Base-by-base conservation (phyloP, 352 stramenopile genomes). In the Halophytophthora batemanensis region DNA sequence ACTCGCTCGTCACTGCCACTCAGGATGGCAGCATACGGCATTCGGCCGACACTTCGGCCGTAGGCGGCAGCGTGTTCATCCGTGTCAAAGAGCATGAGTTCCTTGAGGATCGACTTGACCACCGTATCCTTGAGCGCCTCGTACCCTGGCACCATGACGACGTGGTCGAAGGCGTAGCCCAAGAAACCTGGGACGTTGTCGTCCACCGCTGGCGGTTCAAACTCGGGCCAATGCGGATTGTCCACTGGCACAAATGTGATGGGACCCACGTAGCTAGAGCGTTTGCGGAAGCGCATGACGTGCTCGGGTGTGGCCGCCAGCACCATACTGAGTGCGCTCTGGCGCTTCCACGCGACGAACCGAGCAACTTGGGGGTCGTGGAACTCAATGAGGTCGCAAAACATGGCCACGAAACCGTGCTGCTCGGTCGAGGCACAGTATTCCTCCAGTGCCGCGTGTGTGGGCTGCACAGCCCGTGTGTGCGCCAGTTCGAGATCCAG, bases 381-480 rank as follows among this genome's bases (percentile, higher is more conserved):
- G 43, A 92, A 90, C 62, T 86, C 67, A 42, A 87, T 55, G 23
- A 92, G 76, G 36, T 90, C 76, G 45, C 78, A 86, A 37, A 90
- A 90, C 74, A 90, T 88, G 48, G 72, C 81, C 15, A 92, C 62
- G 42, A 92, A 88, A 19, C 74, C 77, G 45, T 87, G 67, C 31
- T 86, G 57, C 21, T 82, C 64, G 6, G 66, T 80, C 23, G 49
- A 45, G 1, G 54, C 56, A 43, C 73, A 86, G 56, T 82, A 89
- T 13, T 70, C 46, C 41, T 89, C 77, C 13, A 91, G 52, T 12
- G 72, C 69, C 2, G 56, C 37, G 28, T 82, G 66, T 0, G 59
- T 71, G 0, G 57, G 54, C 7, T 71, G 34, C 0, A 88, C 64
- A 10, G 62, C 54, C 14, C 64, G 66, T 3, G 61, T 67, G 48